Evolutionary conservation across 2,329 filamentous ascomycete species (phyloP).

Genomic region (Penicillium thymicola): DNA sequence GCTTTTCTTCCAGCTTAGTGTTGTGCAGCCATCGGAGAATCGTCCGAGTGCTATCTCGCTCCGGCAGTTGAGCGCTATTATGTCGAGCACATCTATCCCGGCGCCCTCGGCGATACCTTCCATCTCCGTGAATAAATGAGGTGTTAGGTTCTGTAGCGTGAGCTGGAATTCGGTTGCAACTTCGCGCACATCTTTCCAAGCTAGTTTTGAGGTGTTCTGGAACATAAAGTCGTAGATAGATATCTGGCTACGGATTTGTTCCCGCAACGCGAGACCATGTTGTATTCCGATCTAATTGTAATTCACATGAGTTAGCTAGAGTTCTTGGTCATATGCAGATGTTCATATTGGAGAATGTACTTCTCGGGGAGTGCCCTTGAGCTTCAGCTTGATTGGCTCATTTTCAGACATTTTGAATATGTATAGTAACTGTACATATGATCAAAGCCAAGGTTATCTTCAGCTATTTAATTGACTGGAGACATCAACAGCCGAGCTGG

Average conservation of each 20-base stretch:
- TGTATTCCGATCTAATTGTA: conserved; percentile 46
- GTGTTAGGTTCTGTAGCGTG: conserved; percentile 39
- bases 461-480: not conserved
- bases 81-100: conserved; percentile 46
- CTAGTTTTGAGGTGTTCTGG: conserved; percentile 44
- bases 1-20: conserved; percentile 50
- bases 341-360: conserved; percentile 14
- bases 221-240: conserved; percentile 50
- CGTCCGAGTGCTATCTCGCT: conserved; percentile 59
- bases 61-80: conserved; percentile 58
- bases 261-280: conserved; percentile 43
- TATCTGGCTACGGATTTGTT: conserved; percentile 45
- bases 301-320: not conserved
- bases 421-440: not conserved
- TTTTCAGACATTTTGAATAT: conserved; percentile 46
- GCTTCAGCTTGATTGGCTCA: conserved; percentile 22
- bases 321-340: not conserved
- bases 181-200: conserved; percentile 46
- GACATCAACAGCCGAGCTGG: conserved; percentile 2
- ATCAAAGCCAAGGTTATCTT: not conserved
- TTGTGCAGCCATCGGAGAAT: conserved; percentile 58
- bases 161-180: conserved; percentile 49
- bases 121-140: conserved; percentile 46
- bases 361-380: conserved; percentile 27
- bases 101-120: conserved; percentile 55